phyloP scores from a whole-genome alignment of 2,329 filamentous ascomycete species.

The Lasiodiplodia gonubiensis region DNA sequence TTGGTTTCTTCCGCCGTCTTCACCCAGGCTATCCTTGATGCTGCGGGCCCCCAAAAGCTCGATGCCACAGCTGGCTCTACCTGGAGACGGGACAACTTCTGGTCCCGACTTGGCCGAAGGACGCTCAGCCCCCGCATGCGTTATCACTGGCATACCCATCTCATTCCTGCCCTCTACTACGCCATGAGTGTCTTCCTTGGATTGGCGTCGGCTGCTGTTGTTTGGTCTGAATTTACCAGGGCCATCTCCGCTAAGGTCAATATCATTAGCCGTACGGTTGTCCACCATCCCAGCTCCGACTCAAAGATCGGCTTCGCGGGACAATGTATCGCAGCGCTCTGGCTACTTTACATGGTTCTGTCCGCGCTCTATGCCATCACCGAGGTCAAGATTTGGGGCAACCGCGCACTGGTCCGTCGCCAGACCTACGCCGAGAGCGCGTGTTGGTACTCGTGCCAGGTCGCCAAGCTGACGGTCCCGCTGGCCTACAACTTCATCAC shows the following conservation, averaged over 20 bases:
- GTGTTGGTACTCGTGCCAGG: conserved; percentile 93
- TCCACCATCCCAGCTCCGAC: conserved; percentile 75
- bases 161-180: conserved; percentile 72
- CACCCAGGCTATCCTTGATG: conserved; percentile 82
- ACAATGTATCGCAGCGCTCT: conserved; percentile 81
- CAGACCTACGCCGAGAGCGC: conserved; percentile 93
- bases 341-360: conserved; percentile 96
- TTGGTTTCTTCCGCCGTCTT: conserved; percentile 76
- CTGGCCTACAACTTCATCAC: conserved; percentile 97
- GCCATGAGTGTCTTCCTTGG: conserved; percentile 70
- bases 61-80: conserved; percentile 54
- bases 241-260: conserved; percentile 79
- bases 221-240: conserved; percentile 94
- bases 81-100: conserved; percentile 34
- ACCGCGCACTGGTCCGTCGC: conserved; percentile 83
- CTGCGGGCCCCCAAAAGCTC: conserved; percentile 77
- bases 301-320: conserved; percentile 83
- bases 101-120: conserved; percentile 35
- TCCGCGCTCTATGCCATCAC: conserved; percentile 86
- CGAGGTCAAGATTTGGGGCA: conserved; percentile 97
- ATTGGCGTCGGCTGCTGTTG: conserved; percentile 77
- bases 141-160: conserved; percentile 75
- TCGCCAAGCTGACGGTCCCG: conserved; percentile 90
- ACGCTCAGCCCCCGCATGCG: conserved; percentile 81
- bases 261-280: conserved; percentile 68